Conservation (phyloP, 2,329 filamentous ascomycete genomes). For the Helotiales sp. region DNA sequence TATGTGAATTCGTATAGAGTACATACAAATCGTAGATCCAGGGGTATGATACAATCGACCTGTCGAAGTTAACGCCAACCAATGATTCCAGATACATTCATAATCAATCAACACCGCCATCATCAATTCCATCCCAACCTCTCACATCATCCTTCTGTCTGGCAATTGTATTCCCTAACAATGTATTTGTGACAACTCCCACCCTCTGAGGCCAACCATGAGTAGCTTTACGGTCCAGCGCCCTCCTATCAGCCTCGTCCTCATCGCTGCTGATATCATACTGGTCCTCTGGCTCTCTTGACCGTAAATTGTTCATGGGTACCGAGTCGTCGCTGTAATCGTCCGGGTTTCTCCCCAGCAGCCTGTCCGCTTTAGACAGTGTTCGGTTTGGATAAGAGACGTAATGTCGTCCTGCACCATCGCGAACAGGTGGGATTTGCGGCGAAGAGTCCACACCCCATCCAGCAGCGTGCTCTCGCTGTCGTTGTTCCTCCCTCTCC, state of each 20-base stretch:
- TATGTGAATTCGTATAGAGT: no score
- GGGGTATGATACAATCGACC: slow-evolving; percentile 9
- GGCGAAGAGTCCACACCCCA: slow-evolving; percentile 57
- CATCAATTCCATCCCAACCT: slow-evolving; percentile 39
- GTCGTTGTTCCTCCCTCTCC: slow-evolving; percentile 64
- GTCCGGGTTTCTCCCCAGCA: slow-evolving; percentile 43
- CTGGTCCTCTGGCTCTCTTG: slow-evolving; percentile 34
- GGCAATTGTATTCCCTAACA: slow-evolving; percentile 41
- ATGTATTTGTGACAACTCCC: slow-evolving; percentile 41
- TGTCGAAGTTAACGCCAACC: slow-evolving; percentile 5
- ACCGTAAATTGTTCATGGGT: slow-evolving; percentile 40
- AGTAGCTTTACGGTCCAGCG: slow-evolving; percentile 34
- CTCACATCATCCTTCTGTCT: slow-evolving; percentile 39
- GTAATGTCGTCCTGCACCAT: slow-evolving; percentile 42
- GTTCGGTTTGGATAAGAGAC: slow-evolving; percentile 34
- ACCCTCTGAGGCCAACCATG: slow-evolving; percentile 40
- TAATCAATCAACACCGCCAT: slow-evolving; percentile 38
- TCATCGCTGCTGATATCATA: slow-evolving; percentile 43
- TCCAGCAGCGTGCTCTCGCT: slow-evolving; percentile 68
- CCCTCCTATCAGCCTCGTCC: slow-evolving; percentile 35
- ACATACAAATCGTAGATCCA: neutral
- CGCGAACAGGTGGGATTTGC: slow-evolving; percentile 20
- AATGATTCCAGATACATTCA: neutral
- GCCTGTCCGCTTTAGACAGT: slow-evolving; percentile 44
- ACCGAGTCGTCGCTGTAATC: slow-evolving; percentile 38